Evolutionary conservation across 495 filamentous ascomycete species (phyloP).

Genomic region (Trichocladium antarcticum): DNA sequence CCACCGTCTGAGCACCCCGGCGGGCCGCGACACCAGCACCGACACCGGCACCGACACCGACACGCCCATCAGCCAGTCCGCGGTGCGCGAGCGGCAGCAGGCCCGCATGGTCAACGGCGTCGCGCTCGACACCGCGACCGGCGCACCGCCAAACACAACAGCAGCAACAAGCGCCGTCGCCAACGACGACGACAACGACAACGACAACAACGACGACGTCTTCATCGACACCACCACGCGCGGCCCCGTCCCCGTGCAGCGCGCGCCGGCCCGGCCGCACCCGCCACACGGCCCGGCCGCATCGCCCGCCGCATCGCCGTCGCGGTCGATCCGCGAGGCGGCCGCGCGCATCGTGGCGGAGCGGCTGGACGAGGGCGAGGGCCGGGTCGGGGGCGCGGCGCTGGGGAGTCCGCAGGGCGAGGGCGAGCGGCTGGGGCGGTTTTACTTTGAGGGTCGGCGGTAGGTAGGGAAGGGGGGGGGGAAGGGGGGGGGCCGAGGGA

Average conservation of each 20-base stretch:
- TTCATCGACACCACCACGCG: slow-evolving; percentile 38
- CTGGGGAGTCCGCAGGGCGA: slow-evolving; percentile 31
- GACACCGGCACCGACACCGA: slow-evolving; percentile 19
- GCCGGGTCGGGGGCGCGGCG: slow-evolving; percentile 21
- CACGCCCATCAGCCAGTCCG: slow-evolving; percentile 32
- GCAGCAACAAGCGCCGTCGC: slow-evolving; percentile 15
- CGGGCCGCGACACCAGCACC: background rate
- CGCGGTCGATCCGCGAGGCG: slow-evolving; percentile 24
- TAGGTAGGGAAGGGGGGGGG: no score
- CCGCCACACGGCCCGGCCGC: slow-evolving; percentile 16
- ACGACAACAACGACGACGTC: slow-evolving; percentile 22
- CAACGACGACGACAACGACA: slow-evolving; percentile 1
- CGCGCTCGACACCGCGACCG: slow-evolving; percentile 22
- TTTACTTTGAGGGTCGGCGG: slow-evolving; percentile 42
- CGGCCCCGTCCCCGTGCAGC: slow-evolving; percentile 30
- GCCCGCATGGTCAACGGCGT: slow-evolving; percentile 39
- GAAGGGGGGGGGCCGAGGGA: no score
- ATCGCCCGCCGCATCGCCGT: background rate
- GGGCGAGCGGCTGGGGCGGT: slow-evolving; percentile 37
- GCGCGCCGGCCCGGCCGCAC: slow-evolving; percentile 16
- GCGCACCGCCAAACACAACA: background rate
- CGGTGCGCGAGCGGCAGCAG: slow-evolving; percentile 31
- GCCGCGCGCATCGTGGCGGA: slow-evolving; percentile 47
- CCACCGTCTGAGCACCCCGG: no score
- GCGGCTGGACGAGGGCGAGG: slow-evolving; percentile 35